Evolutionary conservation across 805 yeast species (phyloP), one percentile per base, ranked within the genome.

Genomic region (Kuraishia piskuri): DNA sequence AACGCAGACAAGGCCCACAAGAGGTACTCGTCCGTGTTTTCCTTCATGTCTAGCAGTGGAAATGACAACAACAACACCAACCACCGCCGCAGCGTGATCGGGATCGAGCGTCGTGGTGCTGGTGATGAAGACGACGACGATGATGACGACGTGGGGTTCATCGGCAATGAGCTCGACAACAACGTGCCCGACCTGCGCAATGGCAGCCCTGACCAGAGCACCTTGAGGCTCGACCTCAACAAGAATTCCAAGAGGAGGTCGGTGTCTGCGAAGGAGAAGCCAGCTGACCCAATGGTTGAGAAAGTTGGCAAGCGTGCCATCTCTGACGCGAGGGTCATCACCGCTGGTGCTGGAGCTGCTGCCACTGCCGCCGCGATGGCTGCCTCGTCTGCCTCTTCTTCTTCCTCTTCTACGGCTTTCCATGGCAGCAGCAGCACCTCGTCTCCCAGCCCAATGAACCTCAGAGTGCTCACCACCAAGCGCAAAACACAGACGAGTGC

Each of bases 401-500:
- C n/a, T n/a, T n/a, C n/a, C n/a, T n/a, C n/a, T n/a, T n/a, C n/a
- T n/a, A n/a, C n/a, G n/a, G n/a, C n/a, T n/a, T n/a, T n/a, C n/a
- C n/a, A n/a, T n/a, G n/a, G n/a, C n/a, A n/a, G n/a, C 3, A 36
- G 10, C 22, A 22, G 31, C 17, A 12, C 17, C 40, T 31, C 40
- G 4, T 31, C 40, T 31, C 17, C 40, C 14, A 10, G 40, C 40
- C 40, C 40, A 6, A 31, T 31, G 6, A 54, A 80, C 47, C 68
- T 78, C 57, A 68, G 74, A 53, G 73, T 65, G 49, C 65, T 78
- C 37, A 71, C 77, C 1, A 61, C 66, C 49, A 70, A 75, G 50
- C 76, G 74, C 56, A 87, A 87, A 62, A 79, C 77, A 68, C 80
- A 82, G 54, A 87, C 95, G 0, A 80, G 88, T 0, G 94, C 94